A percentile compares a stretch with the other conserved stretches of the same genome.
Evolutionary conservation across 2,329 filamentous ascomycete species (phyloP).

Genomic region (Aureobasidium pullulans): DNA sequence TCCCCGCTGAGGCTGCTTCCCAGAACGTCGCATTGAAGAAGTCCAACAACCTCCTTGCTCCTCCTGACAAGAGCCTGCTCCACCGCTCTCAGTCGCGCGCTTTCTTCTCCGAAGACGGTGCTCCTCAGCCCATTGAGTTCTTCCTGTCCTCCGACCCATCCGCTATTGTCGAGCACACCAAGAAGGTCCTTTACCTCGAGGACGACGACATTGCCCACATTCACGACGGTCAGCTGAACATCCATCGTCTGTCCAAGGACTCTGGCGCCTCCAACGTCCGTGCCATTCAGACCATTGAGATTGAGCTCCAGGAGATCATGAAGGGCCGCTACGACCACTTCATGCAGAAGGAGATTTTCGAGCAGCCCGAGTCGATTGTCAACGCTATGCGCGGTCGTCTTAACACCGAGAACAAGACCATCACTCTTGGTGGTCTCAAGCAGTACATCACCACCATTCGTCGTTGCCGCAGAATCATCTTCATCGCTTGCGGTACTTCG

Average conservation of each 20-base stretch:
- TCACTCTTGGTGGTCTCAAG: conserved; percentile 89
- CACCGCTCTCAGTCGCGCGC: conserved; percentile 97
- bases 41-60: conserved; percentile 60
- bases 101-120: conserved; percentile 97
- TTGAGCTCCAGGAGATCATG: conserved; percentile 99
- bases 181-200: conserved; percentile 99
- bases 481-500: conserved; percentile 96
- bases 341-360: conserved; percentile 99
- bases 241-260: conserved; percentile 94
- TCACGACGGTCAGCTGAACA: conserved; percentile 97
- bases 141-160: conserved; percentile 98
- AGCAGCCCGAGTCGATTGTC: conserved; percentile 97
- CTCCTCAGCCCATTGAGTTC: conserved; percentile 97
- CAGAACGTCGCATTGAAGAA: conserved; percentile 98
- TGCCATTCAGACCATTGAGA: conserved; percentile 95
- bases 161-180: conserved; percentile 98
- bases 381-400: conserved; percentile 99
- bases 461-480: conserved; percentile 93
- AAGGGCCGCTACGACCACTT: conserved; percentile 99
- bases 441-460: conserved; percentile 97
- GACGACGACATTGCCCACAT: conserved; percentile 99
- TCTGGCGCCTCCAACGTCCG: conserved; percentile 95
- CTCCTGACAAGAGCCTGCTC: conserved; percentile 93
- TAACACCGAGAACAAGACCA: conserved; percentile 85
- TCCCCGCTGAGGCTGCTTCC: conserved; percentile 87